Evolutionary conservation across 352 stramenopile genomes (phyloP), one percentile per base, ranked within the genome.

Genomic region (Phytopythium vexans): DNA sequence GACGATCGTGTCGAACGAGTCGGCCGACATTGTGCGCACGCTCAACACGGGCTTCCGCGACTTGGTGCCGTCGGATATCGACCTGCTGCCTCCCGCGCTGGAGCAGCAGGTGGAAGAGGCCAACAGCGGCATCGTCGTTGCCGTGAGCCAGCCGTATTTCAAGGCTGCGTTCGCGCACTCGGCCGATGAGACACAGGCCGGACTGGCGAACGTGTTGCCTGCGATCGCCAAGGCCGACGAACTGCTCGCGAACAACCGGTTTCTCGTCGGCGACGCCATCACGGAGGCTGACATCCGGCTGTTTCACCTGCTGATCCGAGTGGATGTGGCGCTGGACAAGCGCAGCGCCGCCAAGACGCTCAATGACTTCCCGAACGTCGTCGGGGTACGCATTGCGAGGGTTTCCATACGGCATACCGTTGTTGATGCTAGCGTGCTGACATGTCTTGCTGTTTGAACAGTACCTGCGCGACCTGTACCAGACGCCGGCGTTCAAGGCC

Each of bases 1-100:
- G 12, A 74, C 67, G 9, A 95, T 88, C 55, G 73, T 95, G 6
- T 83, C 65, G 35, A 94, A 92, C 60, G 84, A 94, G 62, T 85
- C 67, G 45, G 74, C 68, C 35, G 54, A 62, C 5, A 93, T 95
- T 45, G 70, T 96, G 27, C 68, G 77, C 33, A 82, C 92, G 54
- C 51, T 96, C 6, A 64, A 69, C 44, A 60, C 45, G 7, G 70
- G 52, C 1, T 82, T 84, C 42, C 75, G 82, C 43, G 52, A 74
- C 12, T 60, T 62, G 27, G 41, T 67, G 8, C n/a, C 70, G 21
- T 16, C 34, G 9, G 42, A 16, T 3, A 64, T 73, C 10, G 52
- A 76, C 41, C 47, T 89, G 27, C 79, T 74, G 56, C 74, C 76
- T 11, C 15, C 34, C 34, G 66, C 82, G 36, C 45, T 89, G 6